These are phyloP conservation scores for Ceratobasidium sp. DNA, from an alignment of 1,284 basidiomycete genomes.

Conservation along the genomic window DNA sequence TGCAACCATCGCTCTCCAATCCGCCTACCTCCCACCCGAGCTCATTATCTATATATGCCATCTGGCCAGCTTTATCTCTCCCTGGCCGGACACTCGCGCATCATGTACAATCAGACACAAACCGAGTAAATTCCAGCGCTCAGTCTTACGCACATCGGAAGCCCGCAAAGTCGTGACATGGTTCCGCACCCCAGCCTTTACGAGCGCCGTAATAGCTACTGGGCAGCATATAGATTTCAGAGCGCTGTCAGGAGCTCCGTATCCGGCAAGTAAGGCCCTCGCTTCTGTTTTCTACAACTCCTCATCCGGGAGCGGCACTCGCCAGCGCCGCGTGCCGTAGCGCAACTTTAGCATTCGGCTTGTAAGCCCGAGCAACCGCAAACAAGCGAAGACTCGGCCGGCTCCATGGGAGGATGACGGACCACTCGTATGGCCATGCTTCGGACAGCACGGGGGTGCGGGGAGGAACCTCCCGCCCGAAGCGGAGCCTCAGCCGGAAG, in stretches of 20 bases:
- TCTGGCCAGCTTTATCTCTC: slow-evolving; percentile 21
- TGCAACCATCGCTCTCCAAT: background rate
- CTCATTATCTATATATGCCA: slow-evolving; percentile 26
- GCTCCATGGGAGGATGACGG: background rate
- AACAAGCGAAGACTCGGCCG: slow-evolving; percentile 13
- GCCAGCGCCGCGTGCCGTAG: slow-evolving; percentile 35
- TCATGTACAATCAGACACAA: slow-evolving; percentile 1
- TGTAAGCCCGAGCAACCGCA: slow-evolving; percentile 8
- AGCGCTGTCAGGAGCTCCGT: slow-evolving; percentile 12
- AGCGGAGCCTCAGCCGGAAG: slow-evolving; percentile 20
- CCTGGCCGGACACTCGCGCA: slow-evolving; percentile 13
- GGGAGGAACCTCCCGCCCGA: slow-evolving; percentile 18
- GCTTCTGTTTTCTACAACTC: slow-evolving; percentile 13
- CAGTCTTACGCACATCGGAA: slow-evolving; percentile 19
- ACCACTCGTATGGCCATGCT: slow-evolving; percentile 26
- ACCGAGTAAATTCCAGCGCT: slow-evolving; percentile 32
- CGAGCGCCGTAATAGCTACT: background rate
- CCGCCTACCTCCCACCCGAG: slow-evolving; percentile 12
- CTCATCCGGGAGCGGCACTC: slow-evolving; percentile 15
- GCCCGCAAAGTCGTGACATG: slow-evolving; percentile 29
- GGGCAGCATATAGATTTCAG: slow-evolving; percentile 4
- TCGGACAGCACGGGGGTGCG: background rate
- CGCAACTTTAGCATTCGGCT: slow-evolving; percentile 32
- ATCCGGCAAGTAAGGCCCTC: slow-evolving; percentile 37
- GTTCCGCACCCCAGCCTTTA: slow-evolving; percentile 23